A percentile compares a stretch with the other conserved stretches of the same genome.
These are phyloP conservation scores for Trichoderma sp. DNA, from an alignment of 2,329 filamentous ascomycete species.

Conservation along the genomic window DNA sequence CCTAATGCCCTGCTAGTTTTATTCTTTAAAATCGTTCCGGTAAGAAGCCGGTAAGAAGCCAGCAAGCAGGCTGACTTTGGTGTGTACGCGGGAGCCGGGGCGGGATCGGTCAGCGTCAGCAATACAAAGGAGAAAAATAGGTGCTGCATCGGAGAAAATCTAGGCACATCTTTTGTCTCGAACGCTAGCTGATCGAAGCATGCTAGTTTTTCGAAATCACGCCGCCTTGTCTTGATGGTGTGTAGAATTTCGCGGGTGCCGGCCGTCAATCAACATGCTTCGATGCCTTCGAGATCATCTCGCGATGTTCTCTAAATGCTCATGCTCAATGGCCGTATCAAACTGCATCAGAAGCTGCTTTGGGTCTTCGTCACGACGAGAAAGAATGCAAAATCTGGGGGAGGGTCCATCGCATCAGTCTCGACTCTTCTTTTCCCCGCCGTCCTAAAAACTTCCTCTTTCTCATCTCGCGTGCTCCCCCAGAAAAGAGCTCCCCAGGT, in stretches of 20 bases:
- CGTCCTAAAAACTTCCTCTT: not conserved
- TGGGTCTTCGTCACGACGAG: not conserved
- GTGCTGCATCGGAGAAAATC: not conserved
- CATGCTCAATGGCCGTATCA: not conserved
- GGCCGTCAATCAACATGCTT: not conserved
- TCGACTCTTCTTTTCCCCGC: not conserved
- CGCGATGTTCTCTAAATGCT: not conserved
- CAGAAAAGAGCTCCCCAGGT: not conserved
- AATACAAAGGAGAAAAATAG: not conserved
- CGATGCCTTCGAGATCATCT: not conserved
- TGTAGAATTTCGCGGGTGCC: not conserved
- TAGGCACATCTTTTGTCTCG: not conserved
- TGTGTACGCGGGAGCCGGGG: not conserved
- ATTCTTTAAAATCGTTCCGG: not conserved
- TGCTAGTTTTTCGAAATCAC: not conserved
- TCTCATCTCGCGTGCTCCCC: slow-evolving; percentile 6
- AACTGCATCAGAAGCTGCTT: not conserved
- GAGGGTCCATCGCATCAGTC: slow-evolving; percentile 7
- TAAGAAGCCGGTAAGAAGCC: not conserved
- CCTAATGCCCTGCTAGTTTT: not conserved
- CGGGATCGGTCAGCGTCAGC: not conserved
- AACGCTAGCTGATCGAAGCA: slow-evolving; percentile 10
- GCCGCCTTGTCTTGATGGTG: not conserved
- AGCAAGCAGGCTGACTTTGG: not conserved
- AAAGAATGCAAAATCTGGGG: not conserved